Evolutionary conservation across 2,329 filamentous ascomycete genomes (phyloP), one percentile per base, ranked within the genome.

Genomic region (Leptographium lundbergii): DNA sequence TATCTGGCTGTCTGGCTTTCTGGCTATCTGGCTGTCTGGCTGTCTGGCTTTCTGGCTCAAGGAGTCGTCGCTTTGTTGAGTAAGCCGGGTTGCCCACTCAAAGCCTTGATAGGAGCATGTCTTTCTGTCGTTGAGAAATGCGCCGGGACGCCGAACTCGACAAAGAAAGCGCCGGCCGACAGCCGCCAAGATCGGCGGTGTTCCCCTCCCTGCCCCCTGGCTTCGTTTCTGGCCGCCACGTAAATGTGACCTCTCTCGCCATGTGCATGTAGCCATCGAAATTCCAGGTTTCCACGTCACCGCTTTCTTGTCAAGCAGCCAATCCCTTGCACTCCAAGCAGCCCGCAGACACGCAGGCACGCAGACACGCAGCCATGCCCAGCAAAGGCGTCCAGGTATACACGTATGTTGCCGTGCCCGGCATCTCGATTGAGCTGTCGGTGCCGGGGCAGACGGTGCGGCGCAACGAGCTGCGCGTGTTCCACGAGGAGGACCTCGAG

Each of bases 341-440:
- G 42, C 42, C 42, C 42, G 14, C 36, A 39, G 7, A 45, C 17
- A n/a, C 42, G 45, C 55, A 50, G 68, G 53, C 64, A 77, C 34
- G 34, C 29, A 32, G 3, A 39, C 7, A 45, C 19, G 42, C 55
- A 50, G 68, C 54, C 64, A 77, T 78, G 72, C 72, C 72, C 1
- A 73, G 70, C 63, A 74, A 74, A 66, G 73, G 72, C 14, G 64
- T 75, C 51, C 67, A 72, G 27, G 65, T 63, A 6, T 73, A 70
- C 66, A 70, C 69, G 6, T 75, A 74, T 63, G 69, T 74, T 59
- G 67, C 67, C 14, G 73, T 72, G 6, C 66, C 69, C 2, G 73
- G 70, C 48, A 70, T 71, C 59, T 68, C 72, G 53, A 72, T 79
- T 61, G 73, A 76, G 60, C 72, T 77, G 56, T 71, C 69, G 6